Evolutionary conservation across 2,329 filamentous ascomycete genomes (phyloP), one percentile per base, ranked within the genome.

Genomic region (Orbilia ellipsospora): DNA sequence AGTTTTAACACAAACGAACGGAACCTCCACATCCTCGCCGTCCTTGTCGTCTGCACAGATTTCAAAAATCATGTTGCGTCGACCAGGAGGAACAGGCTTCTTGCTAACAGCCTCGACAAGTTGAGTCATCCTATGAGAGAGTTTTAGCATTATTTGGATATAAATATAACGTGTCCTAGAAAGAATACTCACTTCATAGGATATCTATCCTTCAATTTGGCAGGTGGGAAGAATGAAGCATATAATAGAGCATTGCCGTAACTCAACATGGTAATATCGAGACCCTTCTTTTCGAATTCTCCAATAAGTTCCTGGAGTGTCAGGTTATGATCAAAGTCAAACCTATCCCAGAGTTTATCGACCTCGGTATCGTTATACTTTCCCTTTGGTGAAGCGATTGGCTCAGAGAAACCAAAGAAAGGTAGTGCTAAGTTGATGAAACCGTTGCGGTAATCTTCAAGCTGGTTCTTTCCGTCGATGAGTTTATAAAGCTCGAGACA

Each of bases 371-470:
- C 86, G 45, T 75, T 73, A 84, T 98, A 99, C 80, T 89, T 92
- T 78, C 94, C 92, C 87, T 97, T 98, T 31, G 94, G 93, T 79
- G 93, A 97, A 4, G 90, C 90, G 80, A 99, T 96, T 1, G 95
- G 95, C 84, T 99, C 95, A 81, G 93, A 96, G 87, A 99, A 99
- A 45, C 94, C 94, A 80, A 99, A 97, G 87, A 99, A 98, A 0
- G 95, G 95, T 78, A 99, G 85, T 0, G 95, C 95, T 79, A 99
- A 85, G 84, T 99, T 99, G 84, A 98, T 87, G 83, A 99, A 99
- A 15, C 95, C 95, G 81, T 99, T 99, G 88, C 98, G 98, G 89
- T 96, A 99, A 84, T 98, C 92, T 84, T 98, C 95, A 78, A 97
- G 90, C 79, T 98, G 93, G n/a, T 87, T 88, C 86, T 99, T 97